Conservation (phyloP, 2,329 filamentous ascomycete species). For the Iodosphaeria phyllophila region DNA sequence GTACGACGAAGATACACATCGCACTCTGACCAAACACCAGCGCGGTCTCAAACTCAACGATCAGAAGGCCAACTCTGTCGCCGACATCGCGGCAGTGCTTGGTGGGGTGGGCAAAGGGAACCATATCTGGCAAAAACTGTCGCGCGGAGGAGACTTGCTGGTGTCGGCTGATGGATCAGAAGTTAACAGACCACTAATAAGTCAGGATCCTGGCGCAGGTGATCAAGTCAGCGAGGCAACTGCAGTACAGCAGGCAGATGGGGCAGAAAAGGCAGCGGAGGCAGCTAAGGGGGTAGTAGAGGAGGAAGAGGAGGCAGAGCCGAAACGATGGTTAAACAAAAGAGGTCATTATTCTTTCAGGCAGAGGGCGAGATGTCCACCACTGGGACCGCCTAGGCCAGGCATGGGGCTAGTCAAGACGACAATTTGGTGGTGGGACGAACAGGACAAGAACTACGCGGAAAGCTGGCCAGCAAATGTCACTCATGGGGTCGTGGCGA, state of each 20-base stretch:
- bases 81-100: slow-evolving; percentile 43
- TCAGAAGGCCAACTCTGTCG: slow-evolving; percentile 41
- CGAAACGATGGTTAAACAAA: too few species aligned
- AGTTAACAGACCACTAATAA: too few species aligned
- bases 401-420: slow-evolving; percentile 19
- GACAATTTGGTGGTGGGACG: slow-evolving; percentile 32
- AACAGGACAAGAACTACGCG: slow-evolving; percentile 26
- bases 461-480: slow-evolving; percentile 32
- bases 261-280: slow-evolving; percentile 3
- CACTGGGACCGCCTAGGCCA: neutral
- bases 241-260: slow-evolving; percentile 6
- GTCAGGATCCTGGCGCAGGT: too few species aligned
- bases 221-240: too few species aligned
- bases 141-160: too few species aligned
- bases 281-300: too few species aligned
- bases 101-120: slow-evolving; percentile 31
- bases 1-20: slow-evolving; percentile 16
- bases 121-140: slow-evolving; percentile 24
- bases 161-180: slow-evolving; percentile 3
- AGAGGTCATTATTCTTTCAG: too few species aligned
- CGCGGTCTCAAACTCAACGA: slow-evolving; percentile 31
- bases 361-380: neutral
- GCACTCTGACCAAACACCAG: slow-evolving; percentile 16
- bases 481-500: too few species aligned
- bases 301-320: slow-evolving; percentile 1